Evolutionary conservation across 768 basidiomycete genomes (phyloP).

Genomic region (Fomitopsis serialis): DNA sequence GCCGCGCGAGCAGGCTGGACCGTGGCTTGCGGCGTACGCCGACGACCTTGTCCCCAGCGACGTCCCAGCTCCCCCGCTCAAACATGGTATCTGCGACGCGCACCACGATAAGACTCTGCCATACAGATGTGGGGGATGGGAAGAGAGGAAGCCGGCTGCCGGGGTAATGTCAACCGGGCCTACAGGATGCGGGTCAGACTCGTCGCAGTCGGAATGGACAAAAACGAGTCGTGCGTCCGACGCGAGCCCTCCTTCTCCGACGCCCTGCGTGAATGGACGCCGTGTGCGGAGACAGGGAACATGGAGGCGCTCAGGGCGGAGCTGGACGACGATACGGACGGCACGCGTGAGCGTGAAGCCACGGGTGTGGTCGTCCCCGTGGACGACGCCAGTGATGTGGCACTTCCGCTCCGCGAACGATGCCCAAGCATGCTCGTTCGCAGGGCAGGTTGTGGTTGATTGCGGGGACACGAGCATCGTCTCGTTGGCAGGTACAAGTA

Average conservation of each 20-base stretch:
- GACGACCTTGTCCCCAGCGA: conserved; percentile 47
- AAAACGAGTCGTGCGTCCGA: conserved; percentile 18
- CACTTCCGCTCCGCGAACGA: conserved; percentile 62
- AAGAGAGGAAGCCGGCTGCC: conserved; percentile 26
- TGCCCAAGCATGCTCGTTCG: conserved; percentile 44
- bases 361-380: conserved; percentile 41
- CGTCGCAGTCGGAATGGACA: conserved; percentile 21
- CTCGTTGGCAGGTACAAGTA: conserved; percentile 49
- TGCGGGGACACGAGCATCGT: conserved; percentile 61
- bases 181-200: conserved; percentile 16
- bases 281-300: conserved; percentile 81
- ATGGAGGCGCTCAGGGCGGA: conserved; percentile 40
- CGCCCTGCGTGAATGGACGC: conserved; percentile 64
- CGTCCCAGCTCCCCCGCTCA: conserved; percentile 79
- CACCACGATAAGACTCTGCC: conserved; percentile 53
- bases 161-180: conserved; percentile 29
- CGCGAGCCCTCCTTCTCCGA: conserved; percentile 49
- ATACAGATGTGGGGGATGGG: conserved; percentile 35
- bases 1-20: conserved; percentile 32
- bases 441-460: conserved; percentile 38
- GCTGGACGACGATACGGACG: conserved; percentile 35
- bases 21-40: conserved; percentile 70
- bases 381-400: conserved; percentile 35
- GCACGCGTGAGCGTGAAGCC: conserved; percentile 41
- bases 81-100: conserved; percentile 51